Evolutionary conservation across 257 asterid genomes (phyloP).

Genomic region (Solanum paucissectum): DNA sequence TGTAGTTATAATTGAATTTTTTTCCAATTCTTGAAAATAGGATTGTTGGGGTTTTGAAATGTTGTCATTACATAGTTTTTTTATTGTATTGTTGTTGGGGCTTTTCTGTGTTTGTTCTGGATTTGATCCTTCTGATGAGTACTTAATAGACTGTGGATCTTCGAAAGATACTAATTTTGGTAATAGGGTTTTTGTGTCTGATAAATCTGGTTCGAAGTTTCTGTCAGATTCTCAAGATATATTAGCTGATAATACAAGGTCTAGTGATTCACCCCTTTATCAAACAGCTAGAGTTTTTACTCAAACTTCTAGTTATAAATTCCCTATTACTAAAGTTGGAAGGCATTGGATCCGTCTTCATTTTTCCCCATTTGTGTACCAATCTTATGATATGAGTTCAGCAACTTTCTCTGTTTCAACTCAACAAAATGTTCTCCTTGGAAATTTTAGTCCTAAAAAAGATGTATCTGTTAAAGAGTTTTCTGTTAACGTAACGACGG

Average conservation of each 20-base stretch:
- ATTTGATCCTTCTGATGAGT: constrained; percentile 40
- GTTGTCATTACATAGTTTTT: constrained; percentile 26
- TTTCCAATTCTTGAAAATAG: constrained; percentile 8
- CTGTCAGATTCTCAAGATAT: constrained; percentile 39
- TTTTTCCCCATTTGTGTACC: constrained; percentile 17
- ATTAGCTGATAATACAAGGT: constrained; percentile 34
- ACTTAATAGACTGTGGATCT: constrained; percentile 55
- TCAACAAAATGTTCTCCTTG: constrained; percentile 27
- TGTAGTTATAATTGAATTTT: background rate
- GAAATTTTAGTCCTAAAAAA: constrained; percentile 33
- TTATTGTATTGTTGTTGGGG: constrained; percentile 32
- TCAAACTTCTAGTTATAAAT: constrained; percentile 40
- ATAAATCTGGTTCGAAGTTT: constrained; percentile 40
- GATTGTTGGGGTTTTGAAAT: constrained; percentile 17
- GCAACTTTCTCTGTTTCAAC: constrained; percentile 53
- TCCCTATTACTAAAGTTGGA: constrained; percentile 36
- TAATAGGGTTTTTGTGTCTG: constrained; percentile 36
- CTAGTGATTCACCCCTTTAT: constrained; percentile 27
- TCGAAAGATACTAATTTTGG: constrained; percentile 33
- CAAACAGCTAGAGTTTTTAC: constrained; percentile 51
- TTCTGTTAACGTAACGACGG: constrained; percentile 22
- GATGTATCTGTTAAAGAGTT: constrained; percentile 18
- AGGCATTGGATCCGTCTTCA: constrained; percentile 59
- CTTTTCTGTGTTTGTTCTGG: constrained; percentile 24
- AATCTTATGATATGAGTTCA: constrained; percentile 32